These are phyloP conservation scores for Wickerhamiella alocasiicola DNA, from an alignment of 805 yeast species.

Conservation along the genomic window DNA sequence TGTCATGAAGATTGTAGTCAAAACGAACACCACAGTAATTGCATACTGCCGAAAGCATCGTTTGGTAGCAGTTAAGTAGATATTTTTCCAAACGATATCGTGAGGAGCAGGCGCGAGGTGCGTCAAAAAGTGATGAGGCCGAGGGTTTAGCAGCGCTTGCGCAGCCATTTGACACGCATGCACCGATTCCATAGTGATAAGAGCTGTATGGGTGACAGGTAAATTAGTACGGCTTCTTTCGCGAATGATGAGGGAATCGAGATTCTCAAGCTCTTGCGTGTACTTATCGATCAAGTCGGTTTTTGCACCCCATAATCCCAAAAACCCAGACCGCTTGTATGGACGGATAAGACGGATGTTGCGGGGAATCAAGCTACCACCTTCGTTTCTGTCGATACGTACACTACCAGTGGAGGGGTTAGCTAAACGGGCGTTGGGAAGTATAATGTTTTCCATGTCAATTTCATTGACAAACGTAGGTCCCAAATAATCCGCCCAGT, in stretches of 20 bases:
- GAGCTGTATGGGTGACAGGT: conserved; percentile 81
- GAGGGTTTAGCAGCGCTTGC: conserved; percentile 86
- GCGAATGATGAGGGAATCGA: conserved; percentile 56
- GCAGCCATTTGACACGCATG: conserved; percentile 96
- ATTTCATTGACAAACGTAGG: conserved; percentile 22
- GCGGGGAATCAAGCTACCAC: neutral
- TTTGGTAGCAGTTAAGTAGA: conserved; percentile 66
- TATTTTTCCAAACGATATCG: conserved; percentile 86
- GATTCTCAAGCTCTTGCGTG: conserved; percentile 49
- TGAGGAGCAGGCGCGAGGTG: conserved; percentile 90
- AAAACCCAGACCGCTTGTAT: conserved; percentile 41
- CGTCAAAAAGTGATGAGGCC: conserved; percentile 71
- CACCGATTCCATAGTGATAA: conserved; percentile 87
- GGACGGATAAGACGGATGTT: conserved; percentile 38
- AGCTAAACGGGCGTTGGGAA: neutral
- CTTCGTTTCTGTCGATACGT: neutral
- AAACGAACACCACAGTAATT: conserved; percentile 54
- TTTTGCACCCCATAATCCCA: conserved; percentile 51
- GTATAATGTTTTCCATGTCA: conserved; percentile 11
- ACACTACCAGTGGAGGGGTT: conserved; percentile 7
- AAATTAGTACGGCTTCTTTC: conserved; percentile 53
- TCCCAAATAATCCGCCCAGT: conserved; percentile 60
- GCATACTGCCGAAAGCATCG: conserved; percentile 50
- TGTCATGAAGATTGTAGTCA: conserved; percentile 59
- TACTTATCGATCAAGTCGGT: conserved; percentile 76